A percentile compares a stretch with the other conserved stretches of the same genome.
These are phyloP conservation scores for Fusarium sp. DNA, from an alignment of 2,329 filamentous ascomycete genomes.

Conservation along the genomic window DNA sequence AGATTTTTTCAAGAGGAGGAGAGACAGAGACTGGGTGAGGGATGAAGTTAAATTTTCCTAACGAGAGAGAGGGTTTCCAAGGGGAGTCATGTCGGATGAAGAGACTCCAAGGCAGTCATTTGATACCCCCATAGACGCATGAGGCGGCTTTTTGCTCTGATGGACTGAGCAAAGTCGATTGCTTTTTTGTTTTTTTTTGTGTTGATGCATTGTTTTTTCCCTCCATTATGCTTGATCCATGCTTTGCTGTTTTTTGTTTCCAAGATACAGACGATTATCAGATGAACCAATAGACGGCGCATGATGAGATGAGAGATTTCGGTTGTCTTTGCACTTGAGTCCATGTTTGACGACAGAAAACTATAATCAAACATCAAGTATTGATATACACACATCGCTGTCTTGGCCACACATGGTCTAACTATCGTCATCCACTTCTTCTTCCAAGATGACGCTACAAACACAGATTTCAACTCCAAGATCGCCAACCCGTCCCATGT, in stretches of 20 bases:
- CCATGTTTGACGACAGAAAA: background rate
- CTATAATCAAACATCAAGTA: background rate
- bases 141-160: slow-evolving; percentile 42
- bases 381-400: background rate
- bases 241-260: slow-evolving; percentile 3
- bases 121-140: slow-evolving; percentile 52
- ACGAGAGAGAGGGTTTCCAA: slow-evolving; percentile 25
- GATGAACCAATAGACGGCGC: slow-evolving; percentile 25
- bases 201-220: slow-evolving; percentile 10
- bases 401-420: slow-evolving; percentile 29
- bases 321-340: background rate
- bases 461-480: slow-evolving; percentile 44
- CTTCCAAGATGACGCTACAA: slow-evolving; percentile 27
- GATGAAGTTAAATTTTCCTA: slow-evolving; percentile 24
- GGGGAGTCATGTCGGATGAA: slow-evolving; percentile 42
- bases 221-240: slow-evolving; percentile 7
- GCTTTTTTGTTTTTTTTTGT: slow-evolving; percentile 39
- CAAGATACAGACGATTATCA: slow-evolving; percentile 8
- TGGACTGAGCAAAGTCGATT: slow-evolving; percentile 31
- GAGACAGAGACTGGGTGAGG: background rate
- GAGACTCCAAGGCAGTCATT: slow-evolving; percentile 45
- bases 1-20: background rate
- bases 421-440: slow-evolving; percentile 19
- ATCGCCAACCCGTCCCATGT: slow-evolving; percentile 39
- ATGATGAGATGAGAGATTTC: background rate